A percentile compares a stretch with the other conserved stretches of the same genome.
Conservation (phyloP, 768 basidiomycete genomes). For the Amanita inopinata region DNA sequence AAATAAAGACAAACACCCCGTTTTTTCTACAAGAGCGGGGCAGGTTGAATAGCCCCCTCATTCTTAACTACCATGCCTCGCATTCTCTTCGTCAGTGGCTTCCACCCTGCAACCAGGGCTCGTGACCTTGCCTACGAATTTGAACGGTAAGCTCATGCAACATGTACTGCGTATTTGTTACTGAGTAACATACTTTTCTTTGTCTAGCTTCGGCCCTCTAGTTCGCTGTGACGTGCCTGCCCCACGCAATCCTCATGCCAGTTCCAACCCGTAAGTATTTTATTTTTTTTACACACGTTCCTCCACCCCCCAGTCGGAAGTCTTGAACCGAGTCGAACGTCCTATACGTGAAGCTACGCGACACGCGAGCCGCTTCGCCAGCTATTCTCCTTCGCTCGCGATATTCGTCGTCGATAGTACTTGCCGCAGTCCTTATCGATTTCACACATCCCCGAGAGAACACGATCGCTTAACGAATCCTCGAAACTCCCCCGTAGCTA, state of each 20-base stretch:
- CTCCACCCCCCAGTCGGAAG: constrained; percentile 16
- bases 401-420: constrained; percentile 11
- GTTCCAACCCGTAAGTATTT: constrained; percentile 75
- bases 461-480: constrained; percentile 25
- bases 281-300: constrained; percentile 14
- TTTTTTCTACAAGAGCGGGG: no score
- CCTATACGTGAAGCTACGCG: constrained; percentile 12
- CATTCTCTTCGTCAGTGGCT: constrained; percentile 82
- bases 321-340: constrained; percentile 25
- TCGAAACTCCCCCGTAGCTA: constrained; percentile 23
- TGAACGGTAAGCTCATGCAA: constrained; percentile 48
- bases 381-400: constrained; percentile 19
- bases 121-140: constrained; percentile 81
- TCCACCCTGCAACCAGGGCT: constrained; percentile 74
- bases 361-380: constrained; percentile 14
- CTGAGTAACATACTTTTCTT: neutral
- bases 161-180: neutral
- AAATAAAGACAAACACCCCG: constrained; percentile 17
- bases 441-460: constrained; percentile 13
- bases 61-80: constrained; percentile 48
- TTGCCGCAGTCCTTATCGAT: constrained; percentile 12
- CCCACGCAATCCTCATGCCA: constrained; percentile 66
- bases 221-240: constrained; percentile 88
- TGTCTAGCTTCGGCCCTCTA: constrained; percentile 62
- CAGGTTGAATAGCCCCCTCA: constrained; percentile 18